These are phyloP conservation scores for Tremellales sp. DNA, from an alignment of 1,284 basidiomycete genomes.

Conservation along the genomic window DNA sequence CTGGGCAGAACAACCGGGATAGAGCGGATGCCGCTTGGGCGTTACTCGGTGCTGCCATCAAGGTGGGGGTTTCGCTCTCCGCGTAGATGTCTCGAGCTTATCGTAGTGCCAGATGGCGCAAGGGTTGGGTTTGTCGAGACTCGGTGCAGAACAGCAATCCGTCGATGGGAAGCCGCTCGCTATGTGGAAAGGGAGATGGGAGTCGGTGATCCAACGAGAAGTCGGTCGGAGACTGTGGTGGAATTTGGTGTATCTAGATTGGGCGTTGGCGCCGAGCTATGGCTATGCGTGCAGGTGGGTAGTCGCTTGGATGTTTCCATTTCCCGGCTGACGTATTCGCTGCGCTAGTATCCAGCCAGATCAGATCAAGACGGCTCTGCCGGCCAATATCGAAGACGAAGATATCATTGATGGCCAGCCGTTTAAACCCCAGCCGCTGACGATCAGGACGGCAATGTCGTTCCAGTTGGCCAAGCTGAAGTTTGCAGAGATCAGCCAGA, in stretches of 20 bases:
- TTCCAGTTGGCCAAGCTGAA: constrained; percentile 48
- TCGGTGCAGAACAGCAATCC: constrained; percentile 47
- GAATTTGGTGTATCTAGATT: constrained; percentile 50
- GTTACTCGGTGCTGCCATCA: constrained; percentile 48
- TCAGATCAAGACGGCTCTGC: constrained; percentile 47
- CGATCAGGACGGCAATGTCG: constrained; percentile 48
- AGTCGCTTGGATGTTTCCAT: too few relatives aligned
- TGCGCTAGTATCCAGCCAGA: neutral
- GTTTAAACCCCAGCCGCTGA: constrained; percentile 39
- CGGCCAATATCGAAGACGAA: constrained; percentile 49
- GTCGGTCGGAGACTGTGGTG: constrained; percentile 49
- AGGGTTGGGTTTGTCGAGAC: constrained; percentile 48
- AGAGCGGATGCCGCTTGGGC: constrained; percentile 49
- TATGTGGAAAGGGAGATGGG: constrained; percentile 50
- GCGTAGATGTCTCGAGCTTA: constrained; percentile 3
- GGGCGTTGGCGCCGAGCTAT: constrained; percentile 47
- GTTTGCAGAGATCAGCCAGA: constrained; percentile 47
- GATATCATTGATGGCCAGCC: constrained; percentile 48
- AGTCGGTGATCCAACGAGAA: constrained; percentile 48
- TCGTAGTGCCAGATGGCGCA: constrained; percentile 44
- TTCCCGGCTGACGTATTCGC: too few relatives aligned
- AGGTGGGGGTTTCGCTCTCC: constrained; percentile 26
- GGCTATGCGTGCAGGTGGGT: constrained; percentile 45
- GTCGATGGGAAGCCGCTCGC: constrained; percentile 40
- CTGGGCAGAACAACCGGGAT: constrained; percentile 47